These are phyloP conservation scores for Euphorbia schlechtendalii DNA, from an alignment of 441 rosid genomes.

Conservation along the genomic window DNA sequence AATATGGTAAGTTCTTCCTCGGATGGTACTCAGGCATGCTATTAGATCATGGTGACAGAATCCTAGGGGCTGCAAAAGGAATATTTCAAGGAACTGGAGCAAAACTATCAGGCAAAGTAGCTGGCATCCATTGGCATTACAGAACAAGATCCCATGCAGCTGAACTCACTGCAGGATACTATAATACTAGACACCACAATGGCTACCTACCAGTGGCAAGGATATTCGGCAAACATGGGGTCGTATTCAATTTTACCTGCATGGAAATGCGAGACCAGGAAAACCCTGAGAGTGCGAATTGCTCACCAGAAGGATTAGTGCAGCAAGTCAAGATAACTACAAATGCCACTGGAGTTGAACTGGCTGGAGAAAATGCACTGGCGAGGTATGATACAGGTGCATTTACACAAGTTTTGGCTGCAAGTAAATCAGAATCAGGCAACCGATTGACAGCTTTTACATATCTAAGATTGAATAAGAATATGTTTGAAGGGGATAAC, in stretches of 20 bases:
- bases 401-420: conserved; percentile 60
- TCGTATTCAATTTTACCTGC: conserved; percentile 82
- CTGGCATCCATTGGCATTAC: conserved; percentile 95
- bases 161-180: conserved; percentile 87
- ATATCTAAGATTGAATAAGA: conserved; percentile 69
- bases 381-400: conserved; percentile 73
- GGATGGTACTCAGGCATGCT: conserved; percentile 77
- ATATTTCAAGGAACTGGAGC: conserved; percentile 64
- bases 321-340: conserved; percentile 69
- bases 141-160: conserved; percentile 91
- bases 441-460: conserved; percentile 77
- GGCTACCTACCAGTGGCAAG: conserved; percentile 75
- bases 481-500: conserved; percentile 65
- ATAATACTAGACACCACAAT: conserved; percentile 64
- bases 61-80: conserved; percentile 63
- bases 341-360: conserved; percentile 44
- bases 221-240: conserved; percentile 62
- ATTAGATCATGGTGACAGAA: conserved; percentile 65
- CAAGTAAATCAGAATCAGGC: conserved; percentile 69
- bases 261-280: conserved; percentile 89
- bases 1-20: conserved; percentile 80
- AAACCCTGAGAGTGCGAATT: conserved; percentile 60
- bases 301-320: conserved; percentile 88
- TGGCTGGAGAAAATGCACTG: conserved; percentile 88
- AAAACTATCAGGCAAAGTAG: conserved; percentile 71